These are phyloP conservation scores for Cyberlindnera mississippiensis DNA, from an alignment of 805 yeast species.

Conservation along the genomic window DNA sequence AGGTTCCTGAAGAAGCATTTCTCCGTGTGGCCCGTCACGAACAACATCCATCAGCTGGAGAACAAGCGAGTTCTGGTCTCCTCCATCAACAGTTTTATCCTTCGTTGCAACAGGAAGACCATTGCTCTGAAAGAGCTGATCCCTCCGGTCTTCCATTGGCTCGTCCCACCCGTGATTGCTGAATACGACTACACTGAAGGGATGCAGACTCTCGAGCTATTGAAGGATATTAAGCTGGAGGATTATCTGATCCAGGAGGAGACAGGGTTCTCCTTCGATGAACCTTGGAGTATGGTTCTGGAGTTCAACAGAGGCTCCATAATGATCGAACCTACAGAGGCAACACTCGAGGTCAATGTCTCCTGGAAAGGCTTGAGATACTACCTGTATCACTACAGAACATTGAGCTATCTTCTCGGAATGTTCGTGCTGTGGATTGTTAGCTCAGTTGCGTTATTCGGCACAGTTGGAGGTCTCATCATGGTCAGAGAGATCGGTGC, in stretches of 20 bases:
- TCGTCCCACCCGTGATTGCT: slow-evolving; percentile 18
- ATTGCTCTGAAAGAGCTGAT: slow-evolving; percentile 8
- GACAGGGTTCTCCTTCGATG: slow-evolving; percentile 1
- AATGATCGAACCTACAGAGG: slow-evolving; percentile 18
- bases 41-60: slow-evolving; percentile 21
- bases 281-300: slow-evolving; percentile 18
- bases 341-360: slow-evolving; percentile 17
- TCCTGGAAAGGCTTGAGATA: slow-evolving; percentile 25
- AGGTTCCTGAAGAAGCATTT: slow-evolving; percentile 15
- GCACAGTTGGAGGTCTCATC: slow-evolving; percentile 20
- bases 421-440: slow-evolving; percentile 17
- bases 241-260: slow-evolving; percentile 10
- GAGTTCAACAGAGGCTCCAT: slow-evolving; percentile 23
- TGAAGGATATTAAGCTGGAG: slow-evolving; percentile 13
- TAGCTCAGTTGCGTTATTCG: slow-evolving; percentile 14
- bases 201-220: slow-evolving; percentile 8
- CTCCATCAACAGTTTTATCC: slow-evolving; percentile 18
- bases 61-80: slow-evolving; percentile 20
- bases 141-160: slow-evolving; percentile 19
- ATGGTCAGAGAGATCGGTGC: slow-evolving; percentile 11
- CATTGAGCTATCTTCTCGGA: slow-evolving; percentile 23
- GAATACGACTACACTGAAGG: slow-evolving; percentile 6
- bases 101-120: slow-evolving; percentile 14
- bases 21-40: slow-evolving; percentile 24
- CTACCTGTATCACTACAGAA: slow-evolving; percentile 24